Percentiles rank a stretch among this genome's conserved stretches.
These are phyloP conservation scores for Penicillium lividum DNA, from an alignment of 495 filamentous ascomycete species.

Conservation along the genomic window DNA sequence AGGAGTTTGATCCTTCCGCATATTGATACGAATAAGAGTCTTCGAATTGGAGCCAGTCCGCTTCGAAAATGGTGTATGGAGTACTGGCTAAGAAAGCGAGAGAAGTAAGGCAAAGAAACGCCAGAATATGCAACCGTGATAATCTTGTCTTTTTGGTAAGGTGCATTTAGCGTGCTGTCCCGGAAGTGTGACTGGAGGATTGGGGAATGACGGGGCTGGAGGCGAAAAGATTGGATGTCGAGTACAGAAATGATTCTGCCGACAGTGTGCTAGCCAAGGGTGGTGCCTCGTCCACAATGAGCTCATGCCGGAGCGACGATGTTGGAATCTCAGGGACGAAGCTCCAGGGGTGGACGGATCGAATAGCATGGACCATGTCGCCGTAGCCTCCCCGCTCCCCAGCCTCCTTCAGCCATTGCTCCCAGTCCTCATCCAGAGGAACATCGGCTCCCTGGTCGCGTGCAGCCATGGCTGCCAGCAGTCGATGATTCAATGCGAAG, in stretches of 20 bases:
- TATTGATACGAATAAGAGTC: constrained; percentile 5
- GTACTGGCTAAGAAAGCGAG: constrained; percentile 6
- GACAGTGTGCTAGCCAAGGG: constrained; percentile 14
- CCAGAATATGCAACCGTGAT: constrained; percentile 24
- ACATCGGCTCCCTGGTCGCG: constrained; percentile 62
- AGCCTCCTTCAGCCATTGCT: constrained; percentile 83
- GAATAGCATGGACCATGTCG: constrained; percentile 46
- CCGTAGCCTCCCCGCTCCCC: constrained; percentile 59
- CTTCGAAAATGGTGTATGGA: constrained; percentile 8
- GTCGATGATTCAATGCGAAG: constrained; percentile 67
- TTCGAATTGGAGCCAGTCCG: constrained; percentile 25
- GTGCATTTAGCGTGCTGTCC: constrained; percentile 21
- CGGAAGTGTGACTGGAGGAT: constrained; percentile 14
- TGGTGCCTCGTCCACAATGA: constrained; percentile 2
- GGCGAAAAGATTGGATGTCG: constrained; percentile 14
- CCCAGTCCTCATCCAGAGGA: constrained; percentile 76
- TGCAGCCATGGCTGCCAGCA: constrained; percentile 68
- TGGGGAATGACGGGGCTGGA: constrained; percentile 18
- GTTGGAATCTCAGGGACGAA: constrained; percentile 29
- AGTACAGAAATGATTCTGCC: constrained; percentile 25
- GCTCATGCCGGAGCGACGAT: constrained; percentile 23
- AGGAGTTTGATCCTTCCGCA: constrained; percentile 8
- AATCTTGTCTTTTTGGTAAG: constrained; percentile 8
- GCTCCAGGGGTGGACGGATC: constrained; percentile 39
- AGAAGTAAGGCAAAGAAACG: constrained; percentile 19